Percentiles rank a stretch among this genome's conserved stretches.
Evolutionary conservation across 148 eudicot genomes (phyloP).

Genomic region (Fallopia convolvulus): DNA sequence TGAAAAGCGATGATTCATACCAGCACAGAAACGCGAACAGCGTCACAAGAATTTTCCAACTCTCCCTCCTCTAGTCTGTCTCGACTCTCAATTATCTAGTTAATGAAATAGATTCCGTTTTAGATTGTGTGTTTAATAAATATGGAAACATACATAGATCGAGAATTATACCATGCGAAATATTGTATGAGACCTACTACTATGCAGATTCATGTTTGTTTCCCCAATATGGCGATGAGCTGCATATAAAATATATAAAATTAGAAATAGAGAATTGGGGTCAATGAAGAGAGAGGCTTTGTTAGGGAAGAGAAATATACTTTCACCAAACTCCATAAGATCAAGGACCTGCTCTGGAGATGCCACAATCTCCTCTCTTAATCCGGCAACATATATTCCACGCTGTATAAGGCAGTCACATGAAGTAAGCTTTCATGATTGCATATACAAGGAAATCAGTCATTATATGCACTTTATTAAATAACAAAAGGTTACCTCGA

Average conservation of each 20-base stretch:
- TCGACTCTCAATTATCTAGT: slow-evolving; percentile 91
- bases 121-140: neutral
- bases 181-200: slow-evolving; percentile 95
- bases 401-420: slow-evolving; percentile 37
- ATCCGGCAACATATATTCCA: slow-evolving; percentile 94
- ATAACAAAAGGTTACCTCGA: slow-evolving; percentile 45
- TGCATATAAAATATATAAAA: slow-evolving; percentile 18
- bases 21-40: slow-evolving; percentile 95
- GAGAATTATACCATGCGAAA: slow-evolving; percentile 77
- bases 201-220: slow-evolving; percentile 93
- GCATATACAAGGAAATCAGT: neutral
- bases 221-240: slow-evolving; percentile 96
- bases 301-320: slow-evolving; percentile 30
- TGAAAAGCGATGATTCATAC: slow-evolving; percentile 27
- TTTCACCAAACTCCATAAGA: slow-evolving; percentile 88
- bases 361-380: slow-evolving; percentile 94
- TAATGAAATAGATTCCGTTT: slow-evolving; percentile 15
- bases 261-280: neutral
- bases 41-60: slow-evolving; percentile 69
- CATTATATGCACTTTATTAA: neutral
- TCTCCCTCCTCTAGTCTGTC: slow-evolving; percentile 70
- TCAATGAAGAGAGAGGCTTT: neutral
- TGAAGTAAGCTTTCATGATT: neutral
- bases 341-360: slow-evolving; percentile 89
- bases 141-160: neutral